These are phyloP conservation scores for Paxillus ammoniavirescens DNA, from an alignment of 768 basidiomycete genomes.

Conservation along the genomic window DNA sequence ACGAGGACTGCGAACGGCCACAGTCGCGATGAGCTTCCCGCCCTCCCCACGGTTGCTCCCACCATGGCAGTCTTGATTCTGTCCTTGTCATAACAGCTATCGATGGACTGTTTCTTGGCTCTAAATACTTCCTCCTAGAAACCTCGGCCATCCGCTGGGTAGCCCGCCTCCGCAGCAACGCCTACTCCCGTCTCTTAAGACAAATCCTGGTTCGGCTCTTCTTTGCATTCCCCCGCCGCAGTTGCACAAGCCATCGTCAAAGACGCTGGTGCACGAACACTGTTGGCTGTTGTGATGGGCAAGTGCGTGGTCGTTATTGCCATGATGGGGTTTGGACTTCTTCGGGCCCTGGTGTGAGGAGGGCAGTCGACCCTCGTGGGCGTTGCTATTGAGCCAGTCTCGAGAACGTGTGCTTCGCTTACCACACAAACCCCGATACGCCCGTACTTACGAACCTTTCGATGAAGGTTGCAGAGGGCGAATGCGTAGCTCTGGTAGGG, in stretches of 20 bases:
- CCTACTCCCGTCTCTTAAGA: conserved; percentile 72
- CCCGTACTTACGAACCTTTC: conserved; percentile 70
- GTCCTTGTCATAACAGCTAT: conserved; percentile 69
- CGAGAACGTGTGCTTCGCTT: conserved; percentile 74
- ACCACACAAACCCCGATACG: conserved; percentile 76
- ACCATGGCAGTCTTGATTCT: conserved; percentile 54
- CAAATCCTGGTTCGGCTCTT: conserved; percentile 81
- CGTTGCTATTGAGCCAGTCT: conserved; percentile 85
- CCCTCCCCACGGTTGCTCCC: conserved; percentile 17
- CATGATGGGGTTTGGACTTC: conserved; percentile 81
- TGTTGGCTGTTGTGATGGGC: conserved; percentile 70
- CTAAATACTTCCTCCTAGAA: conserved; percentile 84
- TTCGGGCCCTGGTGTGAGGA: conserved; percentile 87
- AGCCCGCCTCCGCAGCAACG: conserved; percentile 53
- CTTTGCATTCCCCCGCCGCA: conserved; percentile 53
- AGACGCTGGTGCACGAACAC: conserved; percentile 79
- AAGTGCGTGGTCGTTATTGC: conserved; percentile 71
- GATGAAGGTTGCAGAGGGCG: conserved; percentile 67
- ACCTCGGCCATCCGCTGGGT: conserved; percentile 73
- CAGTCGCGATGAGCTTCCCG: conserved; percentile 7
- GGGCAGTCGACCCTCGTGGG: conserved; percentile 95
- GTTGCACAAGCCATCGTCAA: conserved; percentile 80
- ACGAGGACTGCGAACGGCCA: conserved; percentile 32
- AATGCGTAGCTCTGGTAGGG: conserved; percentile 91
- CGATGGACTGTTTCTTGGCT: conserved; percentile 72